Conservation (phyloP, 176 grass and related monocot species). For the Luzula sylvatica region DNA sequence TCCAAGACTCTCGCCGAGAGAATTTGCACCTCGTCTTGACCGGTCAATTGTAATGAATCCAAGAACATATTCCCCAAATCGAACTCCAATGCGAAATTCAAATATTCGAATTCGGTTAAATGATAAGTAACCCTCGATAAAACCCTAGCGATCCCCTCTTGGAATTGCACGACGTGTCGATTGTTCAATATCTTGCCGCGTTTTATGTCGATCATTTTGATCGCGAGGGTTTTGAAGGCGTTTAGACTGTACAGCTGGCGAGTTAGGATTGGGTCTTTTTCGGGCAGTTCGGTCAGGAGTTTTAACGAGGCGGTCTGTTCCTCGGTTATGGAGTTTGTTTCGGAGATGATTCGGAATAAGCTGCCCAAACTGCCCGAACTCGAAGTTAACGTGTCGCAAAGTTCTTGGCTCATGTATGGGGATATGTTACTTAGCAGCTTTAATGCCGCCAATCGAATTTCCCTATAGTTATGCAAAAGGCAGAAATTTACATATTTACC, state of each 20-base stretch:
- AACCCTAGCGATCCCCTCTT: conserved; percentile 58
- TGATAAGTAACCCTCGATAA: conserved; percentile 46
- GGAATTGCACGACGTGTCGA: conserved; percentile 38
- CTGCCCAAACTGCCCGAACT: conserved; percentile 33
- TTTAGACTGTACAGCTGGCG: conserved; percentile 45
- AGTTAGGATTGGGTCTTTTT: conserved; percentile 37
- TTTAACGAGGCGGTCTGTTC: conserved; percentile 55
- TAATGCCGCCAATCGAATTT: conserved; percentile 61
- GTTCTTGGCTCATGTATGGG: conserved; percentile 65
- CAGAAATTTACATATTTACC: no score
- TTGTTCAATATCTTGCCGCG: conserved; percentile 46
- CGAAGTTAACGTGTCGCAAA: conserved; percentile 39
- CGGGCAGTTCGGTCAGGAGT: conserved; percentile 61
- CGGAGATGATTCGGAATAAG: conserved; percentile 31
- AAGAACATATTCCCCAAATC: conserved; percentile 46
- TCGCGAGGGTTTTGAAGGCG: conserved; percentile 32
- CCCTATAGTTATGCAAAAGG: conserved; percentile 8
- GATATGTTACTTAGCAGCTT: conserved; percentile 70
- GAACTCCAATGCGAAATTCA: conserved; percentile 31
- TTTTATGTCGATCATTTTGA: conserved; percentile 39
- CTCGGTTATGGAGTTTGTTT: conserved; percentile 40
- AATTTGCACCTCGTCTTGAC: conserved; percentile 48
- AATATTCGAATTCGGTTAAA: conserved; percentile 20
- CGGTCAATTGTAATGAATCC: conserved; percentile 49
- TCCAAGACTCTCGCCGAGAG: conserved; percentile 52